Percentiles rank a stretch among this genome's conserved stretches.
Evolutionary conservation across 2,329 filamentous ascomycete genomes (phyloP).

Genomic region (Arthrocladium fulminans): DNA sequence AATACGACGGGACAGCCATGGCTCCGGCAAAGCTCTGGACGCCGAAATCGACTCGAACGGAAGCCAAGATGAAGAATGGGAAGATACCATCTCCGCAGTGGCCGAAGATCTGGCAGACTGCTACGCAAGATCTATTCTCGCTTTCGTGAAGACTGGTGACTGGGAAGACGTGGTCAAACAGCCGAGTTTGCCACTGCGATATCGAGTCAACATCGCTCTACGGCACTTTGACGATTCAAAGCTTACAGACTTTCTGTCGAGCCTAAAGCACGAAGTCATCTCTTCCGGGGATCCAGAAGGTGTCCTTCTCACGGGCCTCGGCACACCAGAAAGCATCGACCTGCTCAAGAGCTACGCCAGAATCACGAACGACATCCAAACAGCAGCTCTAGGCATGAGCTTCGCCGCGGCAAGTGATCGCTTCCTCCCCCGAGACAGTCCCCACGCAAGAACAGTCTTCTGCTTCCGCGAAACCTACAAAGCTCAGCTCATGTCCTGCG

Average conservation of each 20-base stretch:
- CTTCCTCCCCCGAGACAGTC: constrained; percentile 47
- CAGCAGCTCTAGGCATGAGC: constrained; percentile 45
- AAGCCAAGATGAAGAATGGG: constrained; percentile 48
- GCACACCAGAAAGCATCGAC: constrained; percentile 45
- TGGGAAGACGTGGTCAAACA: constrained; percentile 52
- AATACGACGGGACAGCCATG: background rate
- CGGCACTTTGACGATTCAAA: constrained; percentile 40
- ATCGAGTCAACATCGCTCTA: constrained; percentile 55
- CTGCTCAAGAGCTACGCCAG: constrained; percentile 53
- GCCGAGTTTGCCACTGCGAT: constrained; percentile 49
- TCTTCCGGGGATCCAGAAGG: constrained; percentile 52
- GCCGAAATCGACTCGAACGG: constrained; percentile 21
- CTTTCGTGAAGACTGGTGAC: constrained; percentile 50
- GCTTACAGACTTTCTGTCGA: constrained; percentile 45
- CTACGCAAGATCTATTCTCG: constrained; percentile 53
- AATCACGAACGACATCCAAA: constrained; percentile 53
- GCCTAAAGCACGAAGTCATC: constrained; percentile 44
- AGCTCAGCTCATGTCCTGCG: constrained; percentile 53
- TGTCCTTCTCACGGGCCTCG: constrained; percentile 52
- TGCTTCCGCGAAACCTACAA: constrained; percentile 56
- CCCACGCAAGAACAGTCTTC: constrained; percentile 48
- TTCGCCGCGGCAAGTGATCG: constrained; percentile 7
- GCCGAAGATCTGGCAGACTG: constrained; percentile 53
- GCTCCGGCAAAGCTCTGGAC: constrained; percentile 1
- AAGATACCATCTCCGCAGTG: constrained; percentile 54